These are phyloP conservation scores for Trematosphaeria pertusa DNA, from an alignment of 2,329 filamentous ascomycete genomes.

Conservation along the genomic window DNA sequence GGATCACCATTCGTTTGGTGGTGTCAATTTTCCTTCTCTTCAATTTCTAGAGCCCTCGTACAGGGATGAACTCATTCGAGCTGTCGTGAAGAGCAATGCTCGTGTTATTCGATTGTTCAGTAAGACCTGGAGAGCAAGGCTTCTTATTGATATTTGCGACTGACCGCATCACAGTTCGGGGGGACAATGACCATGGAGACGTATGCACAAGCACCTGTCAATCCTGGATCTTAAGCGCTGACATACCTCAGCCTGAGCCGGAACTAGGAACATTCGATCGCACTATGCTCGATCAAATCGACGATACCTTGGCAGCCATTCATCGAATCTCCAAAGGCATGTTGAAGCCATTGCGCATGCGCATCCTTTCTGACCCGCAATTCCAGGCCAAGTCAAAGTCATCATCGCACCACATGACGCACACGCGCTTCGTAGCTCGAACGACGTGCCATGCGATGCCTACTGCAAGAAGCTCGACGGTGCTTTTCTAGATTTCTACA, in stretches of 20 bases:
- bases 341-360: too few species aligned
- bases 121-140: too few species aligned
- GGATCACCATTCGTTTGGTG: slow-evolving; percentile 41
- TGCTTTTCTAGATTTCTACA: slow-evolving; percentile 47
- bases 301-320: slow-evolving; percentile 44
- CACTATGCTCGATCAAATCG: slow-evolving; percentile 41
- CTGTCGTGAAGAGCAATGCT: slow-evolving; percentile 37
- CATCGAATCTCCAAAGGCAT: slow-evolving; percentile 42
- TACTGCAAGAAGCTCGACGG: slow-evolving; percentile 41
- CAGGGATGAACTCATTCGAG: slow-evolving; percentile 37
- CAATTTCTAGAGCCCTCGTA: slow-evolving; percentile 38
- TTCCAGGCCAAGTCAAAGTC: slow-evolving; percentile 41
- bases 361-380: too few species aligned
- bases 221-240: not conserved
- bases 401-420: slow-evolving; percentile 46
- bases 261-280: slow-evolving; percentile 41
- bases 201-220: slow-evolving; percentile 20
- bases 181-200: slow-evolving; percentile 36
- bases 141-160: too few species aligned
- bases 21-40: slow-evolving; percentile 42
- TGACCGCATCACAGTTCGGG: slow-evolving; percentile 36
- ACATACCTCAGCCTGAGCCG: slow-evolving; percentile 31
- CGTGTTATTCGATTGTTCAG: slow-evolving; percentile 44
- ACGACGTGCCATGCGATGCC: slow-evolving; percentile 42
- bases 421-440: slow-evolving; percentile 39